Conservation (phyloP, 768 basidiomycete species). For the Suillus lakei region DNA sequence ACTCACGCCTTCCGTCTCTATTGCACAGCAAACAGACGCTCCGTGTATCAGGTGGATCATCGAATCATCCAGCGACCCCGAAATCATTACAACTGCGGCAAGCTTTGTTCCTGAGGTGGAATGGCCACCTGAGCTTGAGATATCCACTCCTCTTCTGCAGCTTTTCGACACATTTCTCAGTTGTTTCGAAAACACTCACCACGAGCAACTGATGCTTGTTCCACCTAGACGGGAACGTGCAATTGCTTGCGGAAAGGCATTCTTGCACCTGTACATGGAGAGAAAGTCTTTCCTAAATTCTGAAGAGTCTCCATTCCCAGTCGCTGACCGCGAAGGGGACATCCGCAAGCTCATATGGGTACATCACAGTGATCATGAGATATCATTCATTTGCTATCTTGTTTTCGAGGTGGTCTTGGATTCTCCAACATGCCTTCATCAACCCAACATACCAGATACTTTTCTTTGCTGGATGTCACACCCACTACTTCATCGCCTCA, state of each 20-base stretch:
- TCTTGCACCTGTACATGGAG: constrained; percentile 13
- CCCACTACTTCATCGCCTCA: constrained; percentile 10
- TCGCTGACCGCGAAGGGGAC: neutral
- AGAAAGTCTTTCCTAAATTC: constrained; percentile 6
- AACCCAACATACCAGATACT: constrained; percentile 2
- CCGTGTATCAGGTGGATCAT: constrained; percentile 12
- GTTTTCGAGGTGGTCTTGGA: constrained; percentile 7
- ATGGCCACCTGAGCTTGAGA: constrained; percentile 18
- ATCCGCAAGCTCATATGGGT: constrained; percentile 12
- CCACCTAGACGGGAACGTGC: constrained; percentile 11
- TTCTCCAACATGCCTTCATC: constrained; percentile 5
- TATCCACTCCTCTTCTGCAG: constrained; percentile 12
- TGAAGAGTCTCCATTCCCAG: neutral
- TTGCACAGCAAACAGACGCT: constrained; percentile 3
- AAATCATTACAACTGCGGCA: constrained; percentile 16
- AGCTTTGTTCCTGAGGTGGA: constrained; percentile 18
- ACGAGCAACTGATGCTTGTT: constrained; percentile 6
- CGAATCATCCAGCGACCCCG: constrained; percentile 12
- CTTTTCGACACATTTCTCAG: constrained; percentile 10
- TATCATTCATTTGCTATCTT: constrained; percentile 12
- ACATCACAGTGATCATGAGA: constrained; percentile 10
- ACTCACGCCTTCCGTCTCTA: neutral
- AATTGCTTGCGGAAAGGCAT: constrained; percentile 13
- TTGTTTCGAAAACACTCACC: constrained; percentile 13
- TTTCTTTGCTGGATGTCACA: constrained; percentile 14